Evolutionary conservation across 331 rosid genomes (phyloP).

Genomic region (Saraca asoca): DNA sequence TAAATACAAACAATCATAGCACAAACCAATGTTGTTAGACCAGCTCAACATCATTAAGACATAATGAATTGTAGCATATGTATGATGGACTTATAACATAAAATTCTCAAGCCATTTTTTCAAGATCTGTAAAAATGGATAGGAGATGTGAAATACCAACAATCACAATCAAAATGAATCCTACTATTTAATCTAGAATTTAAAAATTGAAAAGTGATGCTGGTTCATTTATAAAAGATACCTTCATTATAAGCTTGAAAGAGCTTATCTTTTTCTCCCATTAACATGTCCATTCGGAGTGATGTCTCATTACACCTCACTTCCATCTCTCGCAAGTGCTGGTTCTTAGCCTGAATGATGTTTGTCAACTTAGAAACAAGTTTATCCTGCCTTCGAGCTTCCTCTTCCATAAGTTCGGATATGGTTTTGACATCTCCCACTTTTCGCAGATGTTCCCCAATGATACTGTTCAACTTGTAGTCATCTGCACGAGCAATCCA

Average conservation of each 20-base stretch:
- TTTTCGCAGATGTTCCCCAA: constrained; percentile 78
- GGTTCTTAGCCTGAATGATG: constrained; percentile 64
- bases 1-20: constrained; percentile 42
- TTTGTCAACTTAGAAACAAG: constrained; percentile 66
- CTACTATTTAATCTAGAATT: constrained; percentile 4
- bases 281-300: constrained; percentile 47
- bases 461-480: constrained; percentile 54
- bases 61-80: constrained; percentile 24
- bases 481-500: constrained; percentile 94
- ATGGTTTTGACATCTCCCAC: constrained; percentile 75
- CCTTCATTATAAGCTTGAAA: constrained; percentile 75
- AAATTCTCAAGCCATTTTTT: constrained; percentile 10
- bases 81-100: constrained; percentile 26
- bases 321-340: constrained; percentile 66
- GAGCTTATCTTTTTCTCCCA: constrained; percentile 67
- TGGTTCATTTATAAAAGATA: constrained; percentile 37
- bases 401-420: constrained; percentile 78
- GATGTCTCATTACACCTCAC: constrained; percentile 64
- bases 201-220: constrained; percentile 6
- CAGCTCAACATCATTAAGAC: constrained; percentile 20
- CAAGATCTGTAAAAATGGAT: constrained; percentile 20
- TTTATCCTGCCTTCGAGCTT: constrained; percentile 66
- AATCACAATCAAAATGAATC: constrained; percentile 1
- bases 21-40: constrained; percentile 29
- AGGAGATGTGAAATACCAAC: constrained; percentile 16